A percentile compares a stretch with the other conserved stretches of the same genome.
Evolutionary conservation across 148 eudicot genomes (phyloP).

Genomic region (Persicaria maculosa): DNA sequence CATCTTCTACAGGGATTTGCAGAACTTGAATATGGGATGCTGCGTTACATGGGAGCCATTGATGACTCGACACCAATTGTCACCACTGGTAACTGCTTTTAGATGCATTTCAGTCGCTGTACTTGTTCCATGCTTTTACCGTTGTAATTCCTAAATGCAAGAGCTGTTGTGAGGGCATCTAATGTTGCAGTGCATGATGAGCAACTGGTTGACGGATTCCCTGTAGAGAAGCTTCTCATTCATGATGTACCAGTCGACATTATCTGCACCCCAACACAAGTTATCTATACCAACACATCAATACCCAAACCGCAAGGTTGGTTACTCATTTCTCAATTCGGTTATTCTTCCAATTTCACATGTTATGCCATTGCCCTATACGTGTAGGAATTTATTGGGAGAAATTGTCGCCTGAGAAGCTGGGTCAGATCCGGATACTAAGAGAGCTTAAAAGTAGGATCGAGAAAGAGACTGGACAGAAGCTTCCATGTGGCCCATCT

Average conservation of each 20-base stretch:
- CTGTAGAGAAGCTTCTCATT: constrained; percentile 59
- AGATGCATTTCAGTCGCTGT: neutral
- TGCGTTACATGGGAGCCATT: constrained; percentile 90
- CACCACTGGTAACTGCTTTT: constrained; percentile 53
- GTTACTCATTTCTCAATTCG: neutral
- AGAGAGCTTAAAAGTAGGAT: constrained; percentile 75
- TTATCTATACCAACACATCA: constrained; percentile 57
- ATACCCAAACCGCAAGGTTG: constrained; percentile 94
- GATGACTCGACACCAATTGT: constrained; percentile 83
- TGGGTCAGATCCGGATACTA: constrained; percentile 62
- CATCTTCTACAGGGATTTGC: constrained; percentile 67
- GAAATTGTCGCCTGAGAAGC: constrained; percentile 78
- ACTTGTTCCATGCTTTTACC: constrained; percentile 2
- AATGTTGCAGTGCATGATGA: constrained; percentile 67
- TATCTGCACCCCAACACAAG: constrained; percentile 87
- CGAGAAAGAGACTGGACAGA: constrained; percentile 67
- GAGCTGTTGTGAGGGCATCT: neutral
- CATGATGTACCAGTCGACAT: constrained; percentile 95
- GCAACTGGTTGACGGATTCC: constrained; percentile 82
- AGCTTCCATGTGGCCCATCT: constrained; percentile 76
- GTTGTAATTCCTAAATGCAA: neutral
- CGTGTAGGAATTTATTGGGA: constrained; percentile 87
- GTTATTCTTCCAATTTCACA: neutral
- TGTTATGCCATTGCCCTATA: neutral
- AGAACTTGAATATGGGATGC: constrained; percentile 95